Conservation (phyloP, 2,329 filamentous ascomycete species). For the Lojkania enalia region DNA sequence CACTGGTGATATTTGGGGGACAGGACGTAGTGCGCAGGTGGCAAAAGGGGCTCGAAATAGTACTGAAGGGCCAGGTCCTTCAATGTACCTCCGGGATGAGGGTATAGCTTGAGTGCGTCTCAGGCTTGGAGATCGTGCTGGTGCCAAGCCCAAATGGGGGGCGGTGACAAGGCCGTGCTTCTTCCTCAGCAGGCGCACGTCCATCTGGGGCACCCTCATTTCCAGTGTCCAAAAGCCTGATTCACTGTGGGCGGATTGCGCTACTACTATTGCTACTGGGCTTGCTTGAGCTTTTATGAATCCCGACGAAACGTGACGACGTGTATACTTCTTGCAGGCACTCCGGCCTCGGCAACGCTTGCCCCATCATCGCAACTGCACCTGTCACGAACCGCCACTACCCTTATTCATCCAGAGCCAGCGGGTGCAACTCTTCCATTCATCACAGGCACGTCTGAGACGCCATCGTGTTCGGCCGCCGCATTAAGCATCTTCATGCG, state of each 20-base stretch:
- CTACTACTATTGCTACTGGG: no score
- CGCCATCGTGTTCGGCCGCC: background rate
- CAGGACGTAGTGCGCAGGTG: background rate
- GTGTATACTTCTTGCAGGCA: background rate
- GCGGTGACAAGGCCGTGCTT: slow-evolving; percentile 4
- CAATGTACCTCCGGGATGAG: slow-evolving; percentile 13
- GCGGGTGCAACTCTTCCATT: background rate
- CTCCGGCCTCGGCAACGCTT: background rate
- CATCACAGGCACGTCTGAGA: background rate
- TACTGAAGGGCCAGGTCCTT: slow-evolving; percentile 5
- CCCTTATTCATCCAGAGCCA: no score
- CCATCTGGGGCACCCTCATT: slow-evolving; percentile 16
- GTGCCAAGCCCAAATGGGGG: slow-evolving; percentile 10
- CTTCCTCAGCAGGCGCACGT: slow-evolving; percentile 3
- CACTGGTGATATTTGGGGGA: background rate
- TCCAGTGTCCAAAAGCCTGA: slow-evolving; percentile 21
- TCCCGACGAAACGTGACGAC: no score
- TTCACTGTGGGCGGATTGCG: background rate
- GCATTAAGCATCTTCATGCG: background rate
- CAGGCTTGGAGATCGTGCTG: slow-evolving; percentile 7
- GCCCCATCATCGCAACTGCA: background rate
- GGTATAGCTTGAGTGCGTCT: slow-evolving; percentile 14
- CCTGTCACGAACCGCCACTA: background rate
- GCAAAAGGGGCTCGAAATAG: slow-evolving; percentile 3
- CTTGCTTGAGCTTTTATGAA: no score